phyloP scores from a whole-genome alignment of 352 stramenopile species.

The Stephanocyclus meneghinianus region DNA sequence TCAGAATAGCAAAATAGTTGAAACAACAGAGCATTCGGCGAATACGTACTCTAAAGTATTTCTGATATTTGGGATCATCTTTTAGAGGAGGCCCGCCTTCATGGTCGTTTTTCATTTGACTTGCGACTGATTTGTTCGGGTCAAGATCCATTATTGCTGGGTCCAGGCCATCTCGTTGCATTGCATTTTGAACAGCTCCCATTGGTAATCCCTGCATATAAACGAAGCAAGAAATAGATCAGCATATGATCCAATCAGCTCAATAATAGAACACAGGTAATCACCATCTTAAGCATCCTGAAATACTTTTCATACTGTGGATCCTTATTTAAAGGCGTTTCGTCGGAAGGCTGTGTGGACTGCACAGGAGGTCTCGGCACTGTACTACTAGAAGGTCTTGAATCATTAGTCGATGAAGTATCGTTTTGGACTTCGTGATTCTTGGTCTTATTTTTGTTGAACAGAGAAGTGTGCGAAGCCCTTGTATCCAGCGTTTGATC shows the following conservation, averaged over 20 bases:
- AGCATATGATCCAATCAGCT: not conserved
- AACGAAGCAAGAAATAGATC: not conserved
- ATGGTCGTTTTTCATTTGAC: conserved; percentile 42
- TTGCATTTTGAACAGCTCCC: conserved; percentile 91
- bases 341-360: not conserved
- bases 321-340: conserved; percentile 57
- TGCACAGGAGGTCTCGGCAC: not conserved
- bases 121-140: conserved; percentile 56
- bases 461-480: no score
- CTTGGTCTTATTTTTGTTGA: no score
- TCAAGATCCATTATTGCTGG: conserved; percentile 78
- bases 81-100: conserved; percentile 51
- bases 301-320: conserved; percentile 60
- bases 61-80: conserved; percentile 65
- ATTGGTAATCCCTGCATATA: conserved; percentile 60
- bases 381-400: not conserved
- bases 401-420: no score
- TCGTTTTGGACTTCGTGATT: no score
- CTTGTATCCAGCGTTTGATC: no score
- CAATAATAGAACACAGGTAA: not conserved
- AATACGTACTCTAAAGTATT: conserved; percentile 71
- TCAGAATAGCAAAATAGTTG: not conserved
- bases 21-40: not conserved
- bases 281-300: conserved; percentile 76
- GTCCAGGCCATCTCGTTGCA: conserved; percentile 85